Base-by-base conservation (phyloP, 2,329 filamentous ascomycete species). In the Torrubiellomyces zombiae region DNA sequence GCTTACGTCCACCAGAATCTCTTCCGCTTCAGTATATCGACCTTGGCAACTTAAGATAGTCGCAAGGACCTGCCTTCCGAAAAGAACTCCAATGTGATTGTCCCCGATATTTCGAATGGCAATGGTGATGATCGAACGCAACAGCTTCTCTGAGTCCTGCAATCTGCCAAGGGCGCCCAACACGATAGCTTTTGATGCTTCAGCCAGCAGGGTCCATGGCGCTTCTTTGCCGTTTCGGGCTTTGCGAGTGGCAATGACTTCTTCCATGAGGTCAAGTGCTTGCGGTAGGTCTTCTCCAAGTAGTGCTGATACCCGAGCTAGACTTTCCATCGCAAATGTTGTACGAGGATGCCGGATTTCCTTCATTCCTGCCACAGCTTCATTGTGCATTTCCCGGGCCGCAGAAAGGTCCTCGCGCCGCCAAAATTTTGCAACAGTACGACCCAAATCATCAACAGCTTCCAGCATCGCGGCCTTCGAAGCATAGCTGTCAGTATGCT, bases 61-160 rank as follows among this genome's bases (percentile, higher is more conserved):
- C 4, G 32, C 30, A 3, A 36, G 30, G 9, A 27, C 21, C 9
- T 34, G 32, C 6, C 24, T 14, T 6, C 32, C 34, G 12, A 34
- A 34, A 1, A 32, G 18, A 9, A 25, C 24, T 3, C 28, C 32
- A 14, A 34, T 33, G 16, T 32, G 28, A 5, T 30, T 16, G 4
- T 23, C 3, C 3, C 27, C 30, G 5, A 21, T 9, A 20, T 24
- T 34, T 3, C 28, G 20, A 2, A 16, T n/a, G 4, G 30, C 34
- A 4, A 31, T 27, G 2, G 26, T 24, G 2, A 34, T 11, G 18
- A 20, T 17, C 4, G 18, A 2, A 4, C 9, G 6, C 9, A 32
- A 28, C 5, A 34, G 5, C 16, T 13, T 4, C 9, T 10, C n/a
- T 9, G 22, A 14, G 9, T 16, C 22, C n/a, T 15, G 14, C 11